A percentile compares a stretch with the other conserved stretches of the same genome.
phyloP scores from a whole-genome alignment of 768 basidiomycete species.

The Epithele typhae region DNA sequence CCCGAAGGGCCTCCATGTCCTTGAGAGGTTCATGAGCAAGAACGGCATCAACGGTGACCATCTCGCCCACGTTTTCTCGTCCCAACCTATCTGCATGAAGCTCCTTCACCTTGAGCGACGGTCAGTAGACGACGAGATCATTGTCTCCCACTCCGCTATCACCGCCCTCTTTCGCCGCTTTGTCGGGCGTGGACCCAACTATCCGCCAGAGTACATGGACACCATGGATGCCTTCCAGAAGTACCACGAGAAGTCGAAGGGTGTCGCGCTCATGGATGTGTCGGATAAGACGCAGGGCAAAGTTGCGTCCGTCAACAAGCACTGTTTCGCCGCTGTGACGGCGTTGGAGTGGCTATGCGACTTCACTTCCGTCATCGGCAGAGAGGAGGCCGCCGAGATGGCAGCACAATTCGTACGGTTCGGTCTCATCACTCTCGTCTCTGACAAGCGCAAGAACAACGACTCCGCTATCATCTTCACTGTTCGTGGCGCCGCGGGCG shows the following conservation, averaged over 20 bases:
- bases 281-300: conserved; percentile 62
- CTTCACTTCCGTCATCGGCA: conserved; percentile 91
- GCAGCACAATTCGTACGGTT: conserved; percentile 97
- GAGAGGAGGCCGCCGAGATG: conserved; percentile 97
- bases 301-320: conserved; percentile 46
- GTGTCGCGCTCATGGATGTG: conserved; percentile 65
- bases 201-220: conserved; percentile 44
- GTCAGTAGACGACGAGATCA: conserved; percentile 92
- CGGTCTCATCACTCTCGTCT: conserved; percentile 82
- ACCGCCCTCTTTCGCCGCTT: conserved; percentile 96
- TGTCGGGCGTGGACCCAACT: conserved; percentile 83
- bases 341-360: conserved; percentile 98
- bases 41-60: conserved; percentile 97
- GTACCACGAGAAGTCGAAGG: conserved; percentile 78
- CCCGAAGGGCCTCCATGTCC: conserved; percentile 96
- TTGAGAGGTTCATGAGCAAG: conserved; percentile 99
- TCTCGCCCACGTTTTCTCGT: conserved; percentile 81
- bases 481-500: conserved; percentile 75
- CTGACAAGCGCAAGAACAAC: conserved; percentile 87
- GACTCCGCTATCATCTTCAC: conserved; percentile 93
- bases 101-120: conserved; percentile 94
- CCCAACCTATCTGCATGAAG: conserved; percentile 96
- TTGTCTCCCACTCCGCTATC: conserved; percentile 90
- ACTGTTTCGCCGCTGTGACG: conserved; percentile 81
- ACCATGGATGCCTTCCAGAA: conserved; percentile 60